Conservation (phyloP, 352 stramenopile genomes). For the Halophytophthora batemanensis region DNA sequence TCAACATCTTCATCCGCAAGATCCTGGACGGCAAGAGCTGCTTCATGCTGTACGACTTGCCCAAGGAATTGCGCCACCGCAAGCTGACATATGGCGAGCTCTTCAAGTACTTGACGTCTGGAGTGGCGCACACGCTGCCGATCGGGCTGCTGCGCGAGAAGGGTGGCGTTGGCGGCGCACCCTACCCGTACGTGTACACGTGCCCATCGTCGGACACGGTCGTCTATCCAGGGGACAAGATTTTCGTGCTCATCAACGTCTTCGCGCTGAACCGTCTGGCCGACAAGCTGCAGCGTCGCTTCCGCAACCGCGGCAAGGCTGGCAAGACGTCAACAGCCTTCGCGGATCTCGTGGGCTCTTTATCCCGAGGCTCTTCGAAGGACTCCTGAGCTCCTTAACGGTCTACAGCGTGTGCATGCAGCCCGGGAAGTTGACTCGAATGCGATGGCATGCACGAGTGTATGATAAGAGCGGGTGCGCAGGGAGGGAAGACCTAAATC, state of each 20-base stretch:
- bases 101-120: conserved; percentile 74
- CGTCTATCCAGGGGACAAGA: conserved; percentile 69
- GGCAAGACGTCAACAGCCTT: conserved; percentile 9
- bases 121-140: conserved; percentile 65
- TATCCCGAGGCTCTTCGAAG: conserved; percentile 1
- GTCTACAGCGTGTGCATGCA: no score
- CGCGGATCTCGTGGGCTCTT: conserved; percentile 22
- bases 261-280: conserved; percentile 66
- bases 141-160: conserved; percentile 70
- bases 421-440: no score
- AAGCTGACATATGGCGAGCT: conserved; percentile 63
- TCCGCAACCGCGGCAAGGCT: conserved; percentile 38
- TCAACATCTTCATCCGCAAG: conserved; percentile 82
- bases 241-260: conserved; percentile 82
- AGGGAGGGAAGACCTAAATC: no score
- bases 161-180: conserved; percentile 40
- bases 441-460: no score
- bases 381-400: no score
- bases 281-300: conserved; percentile 73
- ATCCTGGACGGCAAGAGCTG: conserved; percentile 84
- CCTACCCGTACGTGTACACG: conserved; percentile 83
- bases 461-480: no score
- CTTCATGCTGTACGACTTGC: conserved; percentile 81
- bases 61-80: conserved; percentile 44
- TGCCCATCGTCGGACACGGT: conserved; percentile 56